Evolutionary conservation across 768 basidiomycete genomes (phyloP).

Genomic region (Tulasnella sp.): DNA sequence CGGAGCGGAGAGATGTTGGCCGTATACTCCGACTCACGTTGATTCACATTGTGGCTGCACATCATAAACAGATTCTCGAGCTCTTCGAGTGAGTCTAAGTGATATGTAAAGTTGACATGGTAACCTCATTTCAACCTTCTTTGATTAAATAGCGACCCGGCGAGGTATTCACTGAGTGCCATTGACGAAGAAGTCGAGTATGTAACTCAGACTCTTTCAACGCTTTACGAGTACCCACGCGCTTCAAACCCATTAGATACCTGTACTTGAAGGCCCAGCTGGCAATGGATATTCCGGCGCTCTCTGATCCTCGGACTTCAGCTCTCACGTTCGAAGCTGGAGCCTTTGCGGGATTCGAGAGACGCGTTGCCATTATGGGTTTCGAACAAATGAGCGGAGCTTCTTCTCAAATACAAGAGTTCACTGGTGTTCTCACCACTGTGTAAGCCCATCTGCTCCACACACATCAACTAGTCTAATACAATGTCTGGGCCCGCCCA

Average conservation of each 20-base stretch:
- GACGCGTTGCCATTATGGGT: neutral
- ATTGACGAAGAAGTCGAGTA: conserved; percentile 9
- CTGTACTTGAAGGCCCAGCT: conserved; percentile 11
- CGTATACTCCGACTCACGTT: neutral
- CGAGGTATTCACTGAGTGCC: neutral
- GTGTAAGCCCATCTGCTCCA: neutral
- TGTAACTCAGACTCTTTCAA: neutral
- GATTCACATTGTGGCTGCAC: neutral
- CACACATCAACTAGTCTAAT: neutral
- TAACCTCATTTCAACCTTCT: no score
- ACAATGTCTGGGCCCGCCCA: neutral
- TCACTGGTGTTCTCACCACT: neutral
- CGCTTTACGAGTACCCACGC: neutral
- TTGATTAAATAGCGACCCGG: neutral
- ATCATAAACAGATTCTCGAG: neutral
- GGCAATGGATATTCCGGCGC: conserved; percentile 5
- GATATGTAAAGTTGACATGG: no score
- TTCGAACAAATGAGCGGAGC: neutral
- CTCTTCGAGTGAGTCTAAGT: neutral
- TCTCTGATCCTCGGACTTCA: neutral
- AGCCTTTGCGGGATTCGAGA: conserved; percentile 11
- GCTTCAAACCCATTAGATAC: neutral
- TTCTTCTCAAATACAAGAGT: neutral
- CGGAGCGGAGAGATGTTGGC: neutral
- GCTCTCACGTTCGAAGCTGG: conserved; percentile 8